Evolutionary conservation across 495 filamentous ascomycete species (phyloP).

Genomic region (Pseudevernia furfuracea): DNA sequence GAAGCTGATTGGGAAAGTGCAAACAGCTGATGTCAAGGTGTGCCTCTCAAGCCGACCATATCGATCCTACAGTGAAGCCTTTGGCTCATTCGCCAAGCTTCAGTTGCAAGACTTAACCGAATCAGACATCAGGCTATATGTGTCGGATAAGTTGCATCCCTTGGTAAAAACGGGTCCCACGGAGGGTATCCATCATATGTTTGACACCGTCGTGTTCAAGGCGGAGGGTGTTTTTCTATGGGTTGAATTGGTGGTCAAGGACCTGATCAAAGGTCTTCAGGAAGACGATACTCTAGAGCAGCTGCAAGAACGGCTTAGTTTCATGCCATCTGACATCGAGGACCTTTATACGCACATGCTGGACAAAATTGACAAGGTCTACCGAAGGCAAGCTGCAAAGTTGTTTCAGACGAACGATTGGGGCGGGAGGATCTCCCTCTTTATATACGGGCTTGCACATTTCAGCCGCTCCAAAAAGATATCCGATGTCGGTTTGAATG

Average conservation of each 20-base stretch:
- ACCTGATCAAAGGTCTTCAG: not conserved
- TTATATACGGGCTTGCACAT: too few relatives aligned
- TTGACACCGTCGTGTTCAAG: not conserved
- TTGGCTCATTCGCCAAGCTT: not conserved
- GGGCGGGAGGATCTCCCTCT: not conserved
- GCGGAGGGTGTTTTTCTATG: conserved; percentile 13
- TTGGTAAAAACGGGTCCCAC: not conserved
- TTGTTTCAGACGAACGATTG: not conserved
- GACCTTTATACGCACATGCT: conserved; percentile 5
- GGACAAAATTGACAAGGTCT: not conserved
- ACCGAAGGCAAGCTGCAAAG: conserved; percentile 1
- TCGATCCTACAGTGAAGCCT: not conserved
- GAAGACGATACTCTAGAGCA: not conserved
- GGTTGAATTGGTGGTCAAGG: conserved; percentile 8
- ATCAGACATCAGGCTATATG: not conserved
- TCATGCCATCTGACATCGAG: not conserved
- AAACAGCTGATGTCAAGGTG: not conserved
- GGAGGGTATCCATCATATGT: not conserved
- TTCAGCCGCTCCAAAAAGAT: too few relatives aligned
- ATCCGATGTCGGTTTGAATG: too few relatives aligned
- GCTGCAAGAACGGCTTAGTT: not conserved
- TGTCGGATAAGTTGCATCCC: not conserved
- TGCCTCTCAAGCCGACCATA: not conserved
- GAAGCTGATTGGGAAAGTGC: not conserved
- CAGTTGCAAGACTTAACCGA: not conserved